Conservation (phyloP, 768 basidiomycete genomes). For the Mycena capillaripes region DNA sequence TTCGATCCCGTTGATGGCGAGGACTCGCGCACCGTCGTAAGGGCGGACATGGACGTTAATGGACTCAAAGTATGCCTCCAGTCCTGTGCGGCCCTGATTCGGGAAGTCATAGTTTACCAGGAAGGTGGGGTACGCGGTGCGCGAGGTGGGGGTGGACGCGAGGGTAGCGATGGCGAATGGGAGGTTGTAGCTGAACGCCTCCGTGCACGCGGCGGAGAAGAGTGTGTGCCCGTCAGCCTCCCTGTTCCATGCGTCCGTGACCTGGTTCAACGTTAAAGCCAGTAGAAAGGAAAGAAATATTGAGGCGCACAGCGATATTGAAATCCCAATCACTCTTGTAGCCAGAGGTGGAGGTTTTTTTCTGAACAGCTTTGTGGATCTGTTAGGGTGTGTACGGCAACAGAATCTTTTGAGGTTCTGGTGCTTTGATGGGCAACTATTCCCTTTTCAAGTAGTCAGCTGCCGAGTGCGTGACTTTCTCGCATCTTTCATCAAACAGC, state of each 20-base stretch:
- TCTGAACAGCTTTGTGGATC: conserved; percentile 8
- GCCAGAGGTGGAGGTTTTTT: not conserved
- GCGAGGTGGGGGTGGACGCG: conserved; percentile 6
- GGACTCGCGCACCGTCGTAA: conserved; percentile 30
- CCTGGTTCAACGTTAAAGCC: not conserved
- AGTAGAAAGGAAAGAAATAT: too few species aligned
- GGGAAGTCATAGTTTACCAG: conserved; percentile 38
- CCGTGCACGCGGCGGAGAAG: conserved; percentile 28
- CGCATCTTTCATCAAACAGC: too few species aligned
- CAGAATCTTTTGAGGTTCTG: too few species aligned
- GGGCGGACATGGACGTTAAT: conserved; percentile 30
- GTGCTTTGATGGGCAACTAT: too few species aligned
- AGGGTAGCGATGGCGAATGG: conserved; percentile 38
- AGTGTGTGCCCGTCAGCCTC: conserved; percentile 35
- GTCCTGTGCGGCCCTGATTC: conserved; percentile 27
- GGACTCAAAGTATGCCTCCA: conserved; percentile 32
- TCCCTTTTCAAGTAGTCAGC: too few species aligned
- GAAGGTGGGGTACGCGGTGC: conserved; percentile 33
- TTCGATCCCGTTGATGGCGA: conserved; percentile 32
- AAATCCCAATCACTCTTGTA: conserved; percentile 37
- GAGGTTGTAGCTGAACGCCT: conserved; percentile 31
- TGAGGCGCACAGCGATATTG: conserved; percentile 28
- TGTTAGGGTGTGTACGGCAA: too few species aligned
- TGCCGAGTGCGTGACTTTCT: too few species aligned
- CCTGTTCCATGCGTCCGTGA: conserved; percentile 34